These are phyloP conservation scores for Ogataea trehaloabstinens DNA, from an alignment of 805 yeast genomes.

Conservation along the genomic window DNA sequence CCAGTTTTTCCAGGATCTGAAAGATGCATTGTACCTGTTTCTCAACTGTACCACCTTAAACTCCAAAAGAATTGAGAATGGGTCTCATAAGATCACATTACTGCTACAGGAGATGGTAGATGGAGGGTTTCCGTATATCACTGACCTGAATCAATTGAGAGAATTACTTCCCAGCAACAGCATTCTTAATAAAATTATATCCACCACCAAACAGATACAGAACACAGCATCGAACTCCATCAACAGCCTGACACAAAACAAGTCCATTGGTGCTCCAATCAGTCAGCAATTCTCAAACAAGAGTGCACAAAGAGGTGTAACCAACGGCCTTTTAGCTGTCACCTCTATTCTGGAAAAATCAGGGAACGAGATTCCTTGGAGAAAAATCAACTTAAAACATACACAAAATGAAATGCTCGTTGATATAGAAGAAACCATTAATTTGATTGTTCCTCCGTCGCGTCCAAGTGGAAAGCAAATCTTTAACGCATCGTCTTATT, in stretches of 20 bases:
- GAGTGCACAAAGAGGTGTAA: slow-evolving; percentile 9
- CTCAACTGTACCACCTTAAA: slow-evolving; percentile 48
- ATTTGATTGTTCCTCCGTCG: slow-evolving; percentile 47
- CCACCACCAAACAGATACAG: slow-evolving; percentile 36
- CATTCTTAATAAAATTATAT: slow-evolving; percentile 50
- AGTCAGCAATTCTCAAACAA: slow-evolving; percentile 17
- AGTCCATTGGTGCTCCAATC: slow-evolving; percentile 15
- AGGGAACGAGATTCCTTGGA: slow-evolving; percentile 65
- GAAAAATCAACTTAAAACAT: slow-evolving; percentile 66
- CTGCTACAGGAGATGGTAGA: slow-evolving; percentile 77
- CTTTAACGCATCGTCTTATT: slow-evolving; percentile 26
- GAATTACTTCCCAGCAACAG: slow-evolving; percentile 69
- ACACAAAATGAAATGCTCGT: slow-evolving; percentile 83
- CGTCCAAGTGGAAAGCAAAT: slow-evolving; percentile 3
- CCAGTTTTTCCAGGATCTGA: slow-evolving; percentile 40
- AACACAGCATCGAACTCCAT: slow-evolving; percentile 31
- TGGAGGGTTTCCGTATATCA: slow-evolving; percentile 67
- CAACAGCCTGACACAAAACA: slow-evolving; percentile 26
- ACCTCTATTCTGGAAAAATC: slow-evolving; percentile 33
- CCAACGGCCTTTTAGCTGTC: slow-evolving; percentile 9
- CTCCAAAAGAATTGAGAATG: slow-evolving; percentile 58
- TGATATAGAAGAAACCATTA: slow-evolving; percentile 69
- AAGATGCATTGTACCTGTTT: slow-evolving; percentile 39
- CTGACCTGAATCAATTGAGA: slow-evolving; percentile 67
- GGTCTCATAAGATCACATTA: slow-evolving; percentile 67